These are phyloP conservation scores for Climacium dendroides DNA, from an alignment of 225 moss, liverwort and hornwort genomes.

Conservation along the genomic window DNA sequence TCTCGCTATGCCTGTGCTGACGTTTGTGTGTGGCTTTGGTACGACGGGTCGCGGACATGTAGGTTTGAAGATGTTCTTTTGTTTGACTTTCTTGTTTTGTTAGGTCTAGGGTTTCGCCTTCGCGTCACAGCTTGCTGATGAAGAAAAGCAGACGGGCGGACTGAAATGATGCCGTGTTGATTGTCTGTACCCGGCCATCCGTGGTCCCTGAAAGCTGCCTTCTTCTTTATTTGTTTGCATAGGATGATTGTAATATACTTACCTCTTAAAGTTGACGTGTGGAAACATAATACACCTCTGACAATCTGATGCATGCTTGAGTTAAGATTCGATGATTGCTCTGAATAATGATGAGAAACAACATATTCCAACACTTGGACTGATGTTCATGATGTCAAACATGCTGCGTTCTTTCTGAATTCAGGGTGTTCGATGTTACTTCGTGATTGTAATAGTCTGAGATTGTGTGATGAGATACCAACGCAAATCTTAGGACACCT, in stretches of 20 bases:
- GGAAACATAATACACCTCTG: background rate
- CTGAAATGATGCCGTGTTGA: slow-evolving; percentile 53
- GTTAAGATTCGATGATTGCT: fast-evolving
- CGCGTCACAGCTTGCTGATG: slow-evolving; percentile 9
- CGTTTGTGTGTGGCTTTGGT: background rate
- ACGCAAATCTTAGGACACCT: slow-evolving; percentile 22
- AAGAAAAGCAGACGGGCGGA: slow-evolving; percentile 36
- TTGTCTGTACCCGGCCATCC: slow-evolving; percentile 7
- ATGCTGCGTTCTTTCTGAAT: slow-evolving; percentile 44
- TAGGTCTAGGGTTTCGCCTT: background rate
- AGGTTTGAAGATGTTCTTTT: background rate
- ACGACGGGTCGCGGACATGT: background rate
- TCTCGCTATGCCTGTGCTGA: slow-evolving; percentile 15
- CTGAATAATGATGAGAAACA: slow-evolving; percentile 10
- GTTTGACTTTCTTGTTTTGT: fast-evolving
- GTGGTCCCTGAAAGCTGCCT: slow-evolving; percentile 8
- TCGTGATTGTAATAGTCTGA: background rate
- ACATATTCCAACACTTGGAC: slow-evolving; percentile 34
- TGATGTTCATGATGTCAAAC: slow-evolving; percentile 8
- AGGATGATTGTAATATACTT: background rate
- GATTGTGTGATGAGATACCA: background rate
- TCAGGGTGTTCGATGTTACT: fast-evolving
- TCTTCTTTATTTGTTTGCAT: background rate
- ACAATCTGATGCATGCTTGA: background rate
- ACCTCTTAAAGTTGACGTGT: background rate